phyloP scores from a whole-genome alignment of 805 yeast species.

The Saturnispora hagleri region DNA sequence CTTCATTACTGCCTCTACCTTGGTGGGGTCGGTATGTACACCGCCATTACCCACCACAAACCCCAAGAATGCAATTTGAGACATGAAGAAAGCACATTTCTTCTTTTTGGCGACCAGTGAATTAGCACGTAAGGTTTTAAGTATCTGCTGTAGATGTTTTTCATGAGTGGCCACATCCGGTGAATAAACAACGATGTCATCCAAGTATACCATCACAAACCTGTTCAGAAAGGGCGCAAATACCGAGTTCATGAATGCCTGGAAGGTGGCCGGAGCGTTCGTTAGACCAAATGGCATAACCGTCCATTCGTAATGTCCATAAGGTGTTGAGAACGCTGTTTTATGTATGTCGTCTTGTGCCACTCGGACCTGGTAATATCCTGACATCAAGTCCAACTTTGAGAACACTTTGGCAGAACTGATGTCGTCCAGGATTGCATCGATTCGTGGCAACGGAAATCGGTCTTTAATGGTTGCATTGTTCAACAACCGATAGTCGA shows the following conservation, averaged over 20 bases:
- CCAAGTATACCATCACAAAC: background rate
- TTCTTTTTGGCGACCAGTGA: background rate
- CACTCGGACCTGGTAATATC: no score
- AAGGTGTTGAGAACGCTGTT: no score
- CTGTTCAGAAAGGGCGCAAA: background rate
- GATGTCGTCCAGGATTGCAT: no score
- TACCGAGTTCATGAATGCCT: background rate
- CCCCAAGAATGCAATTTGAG: background rate
- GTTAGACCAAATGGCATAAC: background rate
- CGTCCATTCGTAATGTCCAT: background rate
- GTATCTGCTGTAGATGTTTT: background rate
- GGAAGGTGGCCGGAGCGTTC: background rate
- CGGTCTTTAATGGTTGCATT: no score
- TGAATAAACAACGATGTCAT: background rate
- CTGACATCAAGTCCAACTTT: no score
- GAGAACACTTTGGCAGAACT: no score
- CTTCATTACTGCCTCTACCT: background rate
- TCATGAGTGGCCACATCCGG: background rate
- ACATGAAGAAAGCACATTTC: background rate
- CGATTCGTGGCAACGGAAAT: no score
- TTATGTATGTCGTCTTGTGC: no score
- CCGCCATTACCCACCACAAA: background rate
- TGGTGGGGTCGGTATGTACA: background rate
- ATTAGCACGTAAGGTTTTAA: background rate
- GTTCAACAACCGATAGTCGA: no score